Base-by-base conservation (phyloP, 257 asterid species). In the Buddleja alternifolia region DNA sequence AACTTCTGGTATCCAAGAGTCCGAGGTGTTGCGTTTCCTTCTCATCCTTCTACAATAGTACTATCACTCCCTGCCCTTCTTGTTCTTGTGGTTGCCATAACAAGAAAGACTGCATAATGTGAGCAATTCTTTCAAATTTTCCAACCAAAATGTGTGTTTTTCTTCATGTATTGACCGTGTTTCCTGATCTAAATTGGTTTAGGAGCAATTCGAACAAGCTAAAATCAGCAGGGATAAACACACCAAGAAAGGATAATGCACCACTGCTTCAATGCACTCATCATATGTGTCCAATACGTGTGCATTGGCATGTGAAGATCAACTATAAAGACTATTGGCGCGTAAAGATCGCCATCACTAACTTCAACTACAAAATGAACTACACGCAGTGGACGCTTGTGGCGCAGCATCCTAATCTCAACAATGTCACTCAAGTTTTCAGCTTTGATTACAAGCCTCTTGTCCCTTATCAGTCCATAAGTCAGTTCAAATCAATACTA, bases 341-440 rank as follows among this genome's bases (percentile, higher is more conserved):
- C 0, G 86, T 79, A 3, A 89, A 89, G 70, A 57, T 89, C n/a
- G 86, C 95, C 15, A 70, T 89, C 19, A 87, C 96, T 1, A 87
- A 89, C 55, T 89, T 89, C 78, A 83, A 89, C 20, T 89, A 83
- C 76, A 75, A 75, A 71, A 66, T 76, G 90, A 89, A 89, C 72
- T 85, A 89, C 70, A 80, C 94, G 3, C 92, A 85, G 53, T 89
- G 96, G 96, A 89, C 92, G 0, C 82, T 87, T 0, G 96, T 89
- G 8, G 95, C 86, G 7, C 95, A 87, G 60, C 95, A 89, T 63
- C 96, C 96, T 12, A 89, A 82, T 78, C 90, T 89, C 82, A 85
- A 77, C 74, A 85, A 87, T 52, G 85, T 89, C 60, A 87, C 96
- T 25, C 86, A 82, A 79, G 92, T 87, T 63, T 89, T 89, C 83